Conservation (phyloP, 768 basidiomycete species). For the Lentinula sp. region DNA sequence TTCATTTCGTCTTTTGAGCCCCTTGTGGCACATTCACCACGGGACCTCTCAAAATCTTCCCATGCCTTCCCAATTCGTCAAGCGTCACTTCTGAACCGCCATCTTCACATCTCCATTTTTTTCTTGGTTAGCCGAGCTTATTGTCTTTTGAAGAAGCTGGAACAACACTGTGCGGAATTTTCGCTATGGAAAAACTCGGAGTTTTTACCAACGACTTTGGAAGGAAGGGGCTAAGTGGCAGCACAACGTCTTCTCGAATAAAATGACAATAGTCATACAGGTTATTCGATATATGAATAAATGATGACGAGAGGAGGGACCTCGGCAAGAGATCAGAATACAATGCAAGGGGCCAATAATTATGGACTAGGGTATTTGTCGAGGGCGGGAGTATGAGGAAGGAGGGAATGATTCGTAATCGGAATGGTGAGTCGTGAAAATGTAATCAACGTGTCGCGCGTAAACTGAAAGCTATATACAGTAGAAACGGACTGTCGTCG, state of each 20-base stretch:
- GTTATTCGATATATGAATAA: conserved; percentile 11
- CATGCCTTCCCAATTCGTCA: not conserved
- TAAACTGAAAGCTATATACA: conserved; percentile 7
- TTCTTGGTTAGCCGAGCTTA: not conserved
- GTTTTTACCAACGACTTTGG: not conserved
- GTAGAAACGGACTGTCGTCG: conserved; percentile 4
- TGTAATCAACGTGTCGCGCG: conserved; percentile 9
- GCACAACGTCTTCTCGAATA: not conserved
- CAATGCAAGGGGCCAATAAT: conserved; percentile 1
- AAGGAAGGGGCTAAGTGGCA: not conserved
- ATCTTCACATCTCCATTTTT: not conserved
- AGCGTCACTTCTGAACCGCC: not conserved
- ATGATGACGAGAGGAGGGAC: not conserved
- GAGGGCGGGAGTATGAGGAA: not conserved
- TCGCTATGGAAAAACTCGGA: conserved; percentile 1
- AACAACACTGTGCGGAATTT: not conserved
- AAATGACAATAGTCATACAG: not conserved
- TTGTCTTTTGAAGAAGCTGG: conserved; percentile 5
- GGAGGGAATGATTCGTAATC: conserved; percentile 7
- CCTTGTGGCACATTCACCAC: conserved; percentile 4
- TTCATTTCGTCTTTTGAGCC: not conserved
- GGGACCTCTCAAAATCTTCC: not conserved
- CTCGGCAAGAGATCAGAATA: not conserved
- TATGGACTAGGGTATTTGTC: conserved; percentile 5
- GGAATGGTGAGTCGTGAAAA: conserved; percentile 12